Conservation (phyloP, 164 flowering plant genomes). For the Malania oleifera region DNA sequence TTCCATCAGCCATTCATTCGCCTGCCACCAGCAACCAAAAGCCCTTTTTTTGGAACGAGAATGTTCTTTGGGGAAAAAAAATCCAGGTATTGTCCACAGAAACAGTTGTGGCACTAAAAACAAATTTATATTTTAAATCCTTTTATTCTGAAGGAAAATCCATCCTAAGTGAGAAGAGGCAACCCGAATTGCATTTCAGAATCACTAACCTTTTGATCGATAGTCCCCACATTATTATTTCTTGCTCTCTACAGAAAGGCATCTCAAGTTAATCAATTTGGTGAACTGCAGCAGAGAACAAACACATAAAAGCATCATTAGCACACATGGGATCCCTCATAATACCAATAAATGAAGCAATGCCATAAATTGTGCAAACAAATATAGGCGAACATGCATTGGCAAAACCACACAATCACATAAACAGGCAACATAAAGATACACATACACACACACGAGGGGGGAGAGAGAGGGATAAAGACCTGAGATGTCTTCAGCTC, state of each 20-base stretch:
- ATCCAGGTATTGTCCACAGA: too few relatives aligned
- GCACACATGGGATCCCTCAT: neutral
- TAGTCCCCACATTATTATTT: conserved; percentile 6
- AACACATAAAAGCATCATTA: neutral
- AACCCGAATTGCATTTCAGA: neutral
- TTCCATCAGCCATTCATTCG: too few relatives aligned
- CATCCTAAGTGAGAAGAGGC: neutral
- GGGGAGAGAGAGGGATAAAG: neutral
- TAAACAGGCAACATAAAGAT: neutral
- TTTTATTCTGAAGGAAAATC: neutral
- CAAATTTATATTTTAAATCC: too few relatives aligned
- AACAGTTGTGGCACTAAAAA: too few relatives aligned
- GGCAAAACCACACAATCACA: neutral
- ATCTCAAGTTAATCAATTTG: conserved; percentile 52
- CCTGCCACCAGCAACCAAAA: too few relatives aligned
- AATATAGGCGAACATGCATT: neutral
- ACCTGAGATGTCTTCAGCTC: conserved; percentile 97
- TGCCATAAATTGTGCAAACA: neutral
- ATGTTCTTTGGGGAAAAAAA: too few relatives aligned
- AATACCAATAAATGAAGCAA: neutral
- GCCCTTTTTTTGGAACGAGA: too few relatives aligned
- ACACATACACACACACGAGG: neutral
- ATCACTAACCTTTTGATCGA: conserved; percentile 16
- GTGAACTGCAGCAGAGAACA: conserved; percentile 52
- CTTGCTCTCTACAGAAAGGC: conserved; percentile 28